phyloP scores from a whole-genome alignment of 495 filamentous ascomycete species.

The Aspergillus sclerotioniger region DNA sequence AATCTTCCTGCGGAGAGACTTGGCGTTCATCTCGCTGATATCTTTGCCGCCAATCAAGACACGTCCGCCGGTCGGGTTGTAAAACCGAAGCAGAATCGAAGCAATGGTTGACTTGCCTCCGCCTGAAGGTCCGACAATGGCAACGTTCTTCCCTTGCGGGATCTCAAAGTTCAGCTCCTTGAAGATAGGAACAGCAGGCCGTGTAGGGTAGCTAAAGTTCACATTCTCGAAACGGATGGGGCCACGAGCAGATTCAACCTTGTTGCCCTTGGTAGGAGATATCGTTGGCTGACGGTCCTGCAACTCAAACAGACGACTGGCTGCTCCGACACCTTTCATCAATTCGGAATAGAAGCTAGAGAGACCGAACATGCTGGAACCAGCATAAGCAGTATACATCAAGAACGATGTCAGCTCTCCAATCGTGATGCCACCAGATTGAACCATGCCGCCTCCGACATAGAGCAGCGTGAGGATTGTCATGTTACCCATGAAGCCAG shows the following conservation, averaged over 20 bases:
- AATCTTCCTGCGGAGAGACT: slow-evolving; percentile 89
- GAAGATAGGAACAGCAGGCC: slow-evolving; percentile 89
- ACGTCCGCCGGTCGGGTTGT: slow-evolving; percentile 71
- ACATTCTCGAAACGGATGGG: slow-evolving; percentile 83
- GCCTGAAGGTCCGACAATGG: slow-evolving; percentile 92
- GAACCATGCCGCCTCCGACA: slow-evolving; percentile 85
- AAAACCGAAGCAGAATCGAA: slow-evolving; percentile 85
- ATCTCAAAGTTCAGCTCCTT: slow-evolving; percentile 85
- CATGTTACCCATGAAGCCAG: slow-evolving; percentile 90
- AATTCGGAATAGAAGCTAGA: slow-evolving; percentile 96
- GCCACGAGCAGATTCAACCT: slow-evolving; percentile 78
- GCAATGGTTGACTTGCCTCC: slow-evolving; percentile 95
- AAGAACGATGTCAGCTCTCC: slow-evolving; percentile 96
- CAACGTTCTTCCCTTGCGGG: slow-evolving; percentile 87
- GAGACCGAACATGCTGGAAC: slow-evolving; percentile 85
- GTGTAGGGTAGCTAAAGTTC: slow-evolving; percentile 83
- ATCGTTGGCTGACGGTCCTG: slow-evolving; percentile 91
- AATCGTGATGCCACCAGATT: slow-evolving; percentile 77
- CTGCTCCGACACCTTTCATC: slow-evolving; percentile 97
- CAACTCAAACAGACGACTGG: slow-evolving; percentile 90
- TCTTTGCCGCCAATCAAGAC: slow-evolving; percentile 85
- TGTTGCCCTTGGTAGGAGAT: slow-evolving; percentile 72
- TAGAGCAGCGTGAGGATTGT: slow-evolving; percentile 91
- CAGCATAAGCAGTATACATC: slow-evolving; percentile 96
- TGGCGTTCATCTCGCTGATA: slow-evolving; percentile 85